Percentiles rank a stretch among this genome's conserved stretches.
Conservation (phyloP, 768 basidiomycete genomes). For the Leccinum sublutescens region DNA sequence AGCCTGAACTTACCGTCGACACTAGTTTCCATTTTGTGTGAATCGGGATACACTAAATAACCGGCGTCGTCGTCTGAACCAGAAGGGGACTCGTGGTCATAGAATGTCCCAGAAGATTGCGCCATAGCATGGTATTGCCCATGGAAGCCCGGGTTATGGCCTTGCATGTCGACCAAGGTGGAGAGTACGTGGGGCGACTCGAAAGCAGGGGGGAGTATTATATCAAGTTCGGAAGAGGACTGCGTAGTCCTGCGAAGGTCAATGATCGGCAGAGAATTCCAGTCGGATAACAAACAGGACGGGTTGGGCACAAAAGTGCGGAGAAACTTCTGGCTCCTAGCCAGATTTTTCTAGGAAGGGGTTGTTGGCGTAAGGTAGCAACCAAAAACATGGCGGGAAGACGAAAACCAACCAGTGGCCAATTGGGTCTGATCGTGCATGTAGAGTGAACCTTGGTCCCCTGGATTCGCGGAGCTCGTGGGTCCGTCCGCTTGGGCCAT, state of each 20-base stretch:
- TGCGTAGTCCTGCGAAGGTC: constrained; percentile 17
- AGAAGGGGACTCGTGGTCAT: constrained; percentile 51
- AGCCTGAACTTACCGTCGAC: constrained; percentile 41
- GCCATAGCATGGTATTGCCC: constrained; percentile 27
- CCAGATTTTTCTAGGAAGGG: constrained; percentile 26
- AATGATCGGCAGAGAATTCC: constrained; percentile 28
- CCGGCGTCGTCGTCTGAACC: constrained; percentile 55
- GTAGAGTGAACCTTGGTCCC: constrained; percentile 28
- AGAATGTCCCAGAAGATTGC: constrained; percentile 29
- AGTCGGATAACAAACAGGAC: constrained; percentile 30
- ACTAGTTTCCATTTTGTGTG: constrained; percentile 43
- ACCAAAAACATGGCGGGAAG: constrained; percentile 35
- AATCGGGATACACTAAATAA: constrained; percentile 30
- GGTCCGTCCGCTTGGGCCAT: constrained; percentile 26
- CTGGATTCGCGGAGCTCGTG: constrained; percentile 36
- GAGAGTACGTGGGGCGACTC: constrained; percentile 5
- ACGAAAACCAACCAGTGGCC: constrained; percentile 22
- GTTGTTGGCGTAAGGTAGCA: constrained; percentile 28
- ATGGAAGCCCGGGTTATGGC: constrained; percentile 21
- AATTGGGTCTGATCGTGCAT: constrained; percentile 35
- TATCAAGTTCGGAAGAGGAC: constrained; percentile 8
- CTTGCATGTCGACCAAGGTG: constrained; percentile 28
- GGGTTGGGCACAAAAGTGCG: constrained; percentile 19
- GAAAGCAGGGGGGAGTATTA: constrained; percentile 2
- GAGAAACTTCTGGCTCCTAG: constrained; percentile 13